Conservation (phyloP, 768 basidiomycete genomes). For the Lactarius evosmus region DNA sequence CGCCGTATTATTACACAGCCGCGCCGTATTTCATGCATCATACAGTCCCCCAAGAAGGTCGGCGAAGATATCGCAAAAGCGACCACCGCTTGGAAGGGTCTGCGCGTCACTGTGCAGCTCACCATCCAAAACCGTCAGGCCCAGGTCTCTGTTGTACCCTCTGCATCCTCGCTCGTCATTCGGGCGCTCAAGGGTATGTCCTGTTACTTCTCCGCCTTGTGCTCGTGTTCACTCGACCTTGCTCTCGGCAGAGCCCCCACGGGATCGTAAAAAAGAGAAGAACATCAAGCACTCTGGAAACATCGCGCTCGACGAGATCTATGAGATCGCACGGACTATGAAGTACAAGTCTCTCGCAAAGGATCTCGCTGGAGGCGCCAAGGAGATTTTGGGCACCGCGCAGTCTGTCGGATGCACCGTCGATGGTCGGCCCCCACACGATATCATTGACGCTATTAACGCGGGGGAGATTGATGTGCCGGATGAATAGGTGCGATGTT, state of each 20-base stretch:
- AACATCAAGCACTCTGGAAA: conserved; percentile 99
- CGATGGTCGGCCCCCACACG: conserved; percentile 90
- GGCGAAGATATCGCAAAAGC: conserved; percentile 99
- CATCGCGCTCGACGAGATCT: conserved; percentile 88
- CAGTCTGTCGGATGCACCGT: conserved; percentile 97
- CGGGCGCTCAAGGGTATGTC: conserved; percentile 89
- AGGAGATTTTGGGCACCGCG: conserved; percentile 98
- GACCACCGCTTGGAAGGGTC: conserved; percentile 97
- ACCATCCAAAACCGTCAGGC: conserved; percentile 99
- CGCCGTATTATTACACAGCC: no score
- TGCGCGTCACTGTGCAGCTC: conserved; percentile 97
- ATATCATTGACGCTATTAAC: conserved; percentile 85
- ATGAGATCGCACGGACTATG: conserved; percentile 96
- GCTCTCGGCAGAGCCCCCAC: conserved; percentile 75
- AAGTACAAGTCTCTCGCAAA: conserved; percentile 91
- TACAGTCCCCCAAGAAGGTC: conserved; percentile 98
- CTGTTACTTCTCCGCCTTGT: background rate
- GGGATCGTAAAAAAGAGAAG: conserved; percentile 99
- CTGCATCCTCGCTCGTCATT: conserved; percentile 96
- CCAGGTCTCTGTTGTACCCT: conserved; percentile 91
- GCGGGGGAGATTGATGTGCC: conserved; percentile 83
- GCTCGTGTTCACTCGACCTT: background rate
- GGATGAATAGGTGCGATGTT: conserved; percentile 56
- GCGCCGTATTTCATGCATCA: conserved; percentile 18
- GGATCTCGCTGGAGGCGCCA: conserved; percentile 81